Conservation (phyloP, 768 basidiomycete species). For the Sarcodon aspratus region DNA sequence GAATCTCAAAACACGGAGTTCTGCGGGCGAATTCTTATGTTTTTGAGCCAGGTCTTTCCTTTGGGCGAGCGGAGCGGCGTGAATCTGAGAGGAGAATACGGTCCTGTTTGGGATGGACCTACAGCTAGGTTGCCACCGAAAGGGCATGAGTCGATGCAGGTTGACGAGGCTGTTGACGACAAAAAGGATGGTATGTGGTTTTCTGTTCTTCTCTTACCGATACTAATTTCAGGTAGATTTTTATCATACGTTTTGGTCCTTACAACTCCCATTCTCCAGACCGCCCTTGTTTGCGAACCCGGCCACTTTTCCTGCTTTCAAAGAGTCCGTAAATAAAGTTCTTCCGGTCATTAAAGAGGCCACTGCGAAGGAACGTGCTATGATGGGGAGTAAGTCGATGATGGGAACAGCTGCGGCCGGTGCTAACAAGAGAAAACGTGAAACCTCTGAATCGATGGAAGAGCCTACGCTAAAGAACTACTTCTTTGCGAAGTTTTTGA, state of each 20-base stretch:
- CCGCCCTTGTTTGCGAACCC: slow-evolving; percentile 57
- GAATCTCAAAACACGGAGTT: slow-evolving; percentile 69
- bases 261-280: slow-evolving; percentile 77
- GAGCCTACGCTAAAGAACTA: slow-evolving; percentile 53
- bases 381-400: slow-evolving; percentile 63
- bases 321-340: slow-evolving; percentile 57
- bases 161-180: slow-evolving; percentile 17
- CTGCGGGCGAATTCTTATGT: slow-evolving; percentile 82
- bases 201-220: background rate
- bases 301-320: slow-evolving; percentile 51
- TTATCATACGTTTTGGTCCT: slow-evolving; percentile 83
- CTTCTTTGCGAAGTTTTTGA: slow-evolving; percentile 91
- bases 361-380: slow-evolving; percentile 76
- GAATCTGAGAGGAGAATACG: slow-evolving; percentile 82
- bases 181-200: slow-evolving; percentile 47
- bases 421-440: slow-evolving; percentile 16
- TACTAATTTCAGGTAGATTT: slow-evolving; percentile 37
- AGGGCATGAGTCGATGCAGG: slow-evolving; percentile 15
- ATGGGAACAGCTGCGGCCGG: slow-evolving; percentile 17
- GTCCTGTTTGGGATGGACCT: slow-evolving; percentile 67
- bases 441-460: slow-evolving; percentile 29
- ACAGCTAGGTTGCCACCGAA: slow-evolving; percentile 19
- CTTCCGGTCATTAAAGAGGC: slow-evolving; percentile 77
- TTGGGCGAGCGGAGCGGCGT: slow-evolving; percentile 86
- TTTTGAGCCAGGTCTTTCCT: slow-evolving; percentile 78